Evolutionary conservation across 345 rosid genomes (phyloP).

Genomic region (Durio zibethinus): DNA sequence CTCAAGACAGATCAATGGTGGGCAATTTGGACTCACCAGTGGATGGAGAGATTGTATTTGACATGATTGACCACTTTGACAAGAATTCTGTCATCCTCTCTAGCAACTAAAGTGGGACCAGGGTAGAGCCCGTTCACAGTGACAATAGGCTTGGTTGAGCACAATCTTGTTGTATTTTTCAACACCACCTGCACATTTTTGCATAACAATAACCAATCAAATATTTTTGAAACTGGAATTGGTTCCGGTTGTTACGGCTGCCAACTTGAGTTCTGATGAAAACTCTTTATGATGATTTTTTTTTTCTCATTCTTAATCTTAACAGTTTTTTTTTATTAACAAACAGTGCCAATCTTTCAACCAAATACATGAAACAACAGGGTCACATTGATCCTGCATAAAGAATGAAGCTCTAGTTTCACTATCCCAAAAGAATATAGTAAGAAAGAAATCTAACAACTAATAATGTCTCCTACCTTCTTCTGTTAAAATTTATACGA

Average conservation of each 20-base stretch:
- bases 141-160: slow-evolving; percentile 76
- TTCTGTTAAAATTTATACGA: not conserved
- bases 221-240: not conserved
- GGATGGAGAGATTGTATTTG: slow-evolving; percentile 52
- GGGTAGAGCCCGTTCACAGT: slow-evolving; percentile 68
- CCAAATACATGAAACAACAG: not conserved
- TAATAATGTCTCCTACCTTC: not conserved
- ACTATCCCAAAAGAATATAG: not conserved
- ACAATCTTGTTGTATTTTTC: slow-evolving; percentile 55
- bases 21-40: slow-evolving; percentile 32
- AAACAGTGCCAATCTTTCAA: no score
- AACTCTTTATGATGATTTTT: no score
- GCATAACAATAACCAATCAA: not conserved
- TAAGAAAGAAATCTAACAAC: not conserved
- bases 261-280: no score
- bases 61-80: slow-evolving; percentile 67
- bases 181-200: slow-evolving; percentile 47
- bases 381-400: slow-evolving; percentile 7
- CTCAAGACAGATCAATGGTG: not conserved
- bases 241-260: not conserved
- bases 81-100: slow-evolving; percentile 61
- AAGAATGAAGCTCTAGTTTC: slow-evolving; percentile 1
- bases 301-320: no score
- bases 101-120: slow-evolving; percentile 52
- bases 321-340: no score